phyloP scores from a whole-genome alignment of 1,284 basidiomycete genomes.

The Pascua sp. region DNA sequence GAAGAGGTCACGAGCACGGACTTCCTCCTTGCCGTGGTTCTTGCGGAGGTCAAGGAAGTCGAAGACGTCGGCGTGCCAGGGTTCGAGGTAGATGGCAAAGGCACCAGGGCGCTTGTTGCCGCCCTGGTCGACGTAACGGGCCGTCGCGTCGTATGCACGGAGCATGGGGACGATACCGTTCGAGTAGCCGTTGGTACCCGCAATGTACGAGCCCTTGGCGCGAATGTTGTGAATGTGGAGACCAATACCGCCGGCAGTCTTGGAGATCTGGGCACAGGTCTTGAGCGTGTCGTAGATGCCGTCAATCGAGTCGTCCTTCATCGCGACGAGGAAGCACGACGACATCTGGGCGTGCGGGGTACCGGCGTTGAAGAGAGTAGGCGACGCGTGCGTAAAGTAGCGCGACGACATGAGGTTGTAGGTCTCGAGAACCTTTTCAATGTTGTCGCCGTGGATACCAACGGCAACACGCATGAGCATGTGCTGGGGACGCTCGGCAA shows the following conservation, averaged over 20 bases:
- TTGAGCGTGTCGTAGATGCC: constrained; percentile 99
- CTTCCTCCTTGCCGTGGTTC: constrained; percentile 99
- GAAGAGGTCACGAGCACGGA: constrained; percentile 94
- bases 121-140: constrained; percentile 98
- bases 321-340: constrained; percentile 95
- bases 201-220: constrained; percentile 72
- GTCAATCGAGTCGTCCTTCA: constrained; percentile 99
- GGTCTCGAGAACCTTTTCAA: constrained; percentile 87
- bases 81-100: constrained; percentile 95
- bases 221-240: constrained; percentile 96
- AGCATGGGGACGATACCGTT: constrained; percentile 99
- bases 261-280: constrained; percentile 98
- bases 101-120: constrained; percentile 99
- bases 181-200: constrained; percentile 89
- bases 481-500: constrained; percentile 96
- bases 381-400: constrained; percentile 97
- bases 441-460: constrained; percentile 88
- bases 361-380: constrained; percentile 97
- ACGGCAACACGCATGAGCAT: constrained; percentile 99
- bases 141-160: constrained; percentile 95
- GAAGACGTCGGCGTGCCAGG: constrained; percentile 97
- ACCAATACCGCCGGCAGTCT: constrained; percentile 97
- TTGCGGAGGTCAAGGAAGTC: constrained; percentile 98
- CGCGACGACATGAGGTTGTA: constrained; percentile 94
- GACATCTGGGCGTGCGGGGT: constrained; percentile 93